phyloP scores from a whole-genome alignment of 1,284 basidiomycete genomes.

The Puccinia hordei region DNA sequence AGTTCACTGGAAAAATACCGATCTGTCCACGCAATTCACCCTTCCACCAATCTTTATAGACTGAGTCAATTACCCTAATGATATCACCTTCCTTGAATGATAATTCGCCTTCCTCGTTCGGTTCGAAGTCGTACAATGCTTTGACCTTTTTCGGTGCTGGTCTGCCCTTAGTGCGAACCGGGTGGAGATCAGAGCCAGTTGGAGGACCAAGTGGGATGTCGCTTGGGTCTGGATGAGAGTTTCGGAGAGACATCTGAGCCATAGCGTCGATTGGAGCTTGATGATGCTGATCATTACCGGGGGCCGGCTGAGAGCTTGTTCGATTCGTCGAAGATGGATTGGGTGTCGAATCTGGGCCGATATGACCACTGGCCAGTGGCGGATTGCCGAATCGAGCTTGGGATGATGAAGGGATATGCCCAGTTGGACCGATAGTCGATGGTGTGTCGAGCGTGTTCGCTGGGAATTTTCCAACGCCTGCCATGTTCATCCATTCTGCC shows the following conservation, averaged over 20 bases:
- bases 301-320: conserved; percentile 52
- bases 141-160: conserved; percentile 71
- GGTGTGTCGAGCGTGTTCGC: conserved; percentile 14
- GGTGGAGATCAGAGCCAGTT: conserved; percentile 47
- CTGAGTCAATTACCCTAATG: conserved; percentile 91
- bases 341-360: neutral
- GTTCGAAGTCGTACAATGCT: conserved; percentile 86
- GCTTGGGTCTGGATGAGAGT: conserved; percentile 51
- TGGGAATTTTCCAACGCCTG: conserved; percentile 50
- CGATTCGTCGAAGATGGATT: neutral
- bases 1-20: conserved; percentile 97
- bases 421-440: conserved; percentile 49
- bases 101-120: conserved; percentile 86
- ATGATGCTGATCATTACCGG: conserved; percentile 53
- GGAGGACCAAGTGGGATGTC: conserved; percentile 29
- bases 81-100: conserved; percentile 90
- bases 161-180: conserved; percentile 51
- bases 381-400: conserved; percentile 49
- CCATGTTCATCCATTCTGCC: conserved; percentile 62
- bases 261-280: conserved; percentile 56
- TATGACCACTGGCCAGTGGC: conserved; percentile 19
- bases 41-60: conserved; percentile 98
- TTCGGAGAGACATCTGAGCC: conserved; percentile 58
- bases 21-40: conserved; percentile 88
- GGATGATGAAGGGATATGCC: conserved; percentile 32